Evolutionary conservation across 371 early-diverging fungal genomes (phyloP), one percentile per base, ranked within the genome.

Genomic region (Syncephalastrum monosporum): DNA sequence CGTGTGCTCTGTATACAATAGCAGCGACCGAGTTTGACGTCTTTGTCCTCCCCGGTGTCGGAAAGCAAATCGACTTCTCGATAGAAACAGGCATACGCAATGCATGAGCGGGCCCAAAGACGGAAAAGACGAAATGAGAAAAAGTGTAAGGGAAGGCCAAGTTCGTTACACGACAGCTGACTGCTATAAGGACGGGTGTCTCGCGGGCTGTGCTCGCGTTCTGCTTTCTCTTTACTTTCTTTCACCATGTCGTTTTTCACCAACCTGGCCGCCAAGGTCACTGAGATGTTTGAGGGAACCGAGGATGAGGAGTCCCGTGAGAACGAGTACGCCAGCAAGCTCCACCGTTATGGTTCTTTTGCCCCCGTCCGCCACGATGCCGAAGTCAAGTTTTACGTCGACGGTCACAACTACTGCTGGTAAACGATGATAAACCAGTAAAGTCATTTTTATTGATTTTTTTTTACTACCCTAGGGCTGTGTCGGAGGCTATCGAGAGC

Each of bases 321-420:
- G 49, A 63, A 62, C 38, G 67, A 66, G 21, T 58, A 60, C 16
- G 42, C 49, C 0, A 61, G 69, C 8, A 69, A 71, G 49, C 68
- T 69, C n/a, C 90, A 93, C 68, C 86, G 91, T 17, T 89, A 77
- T 62, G 83, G 82, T 16, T 90, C 90, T 3, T 94, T 92, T 81
- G 92, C 94, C 56, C 91, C 93, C 29, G 82, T 89, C 47, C 82
- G 93, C 59, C 75, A 83, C 42, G 71, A 75, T 48, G 76, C 81
- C 55, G 83, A 82, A 51, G 85, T 85, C 16, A 81, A 86, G 44
- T 92, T 79, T 65, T 93, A 79, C 67, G 76, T 95, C 15, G 95
- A 95, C 61, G 94, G 91, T 33, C 84, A 87, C 55, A 89, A 89
- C 60, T 95, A 95, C 65, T 91, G 92, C 62, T 82, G 82, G 63